Conservation (phyloP, 805 yeast species). For the Yarrowia bubula region DNA sequence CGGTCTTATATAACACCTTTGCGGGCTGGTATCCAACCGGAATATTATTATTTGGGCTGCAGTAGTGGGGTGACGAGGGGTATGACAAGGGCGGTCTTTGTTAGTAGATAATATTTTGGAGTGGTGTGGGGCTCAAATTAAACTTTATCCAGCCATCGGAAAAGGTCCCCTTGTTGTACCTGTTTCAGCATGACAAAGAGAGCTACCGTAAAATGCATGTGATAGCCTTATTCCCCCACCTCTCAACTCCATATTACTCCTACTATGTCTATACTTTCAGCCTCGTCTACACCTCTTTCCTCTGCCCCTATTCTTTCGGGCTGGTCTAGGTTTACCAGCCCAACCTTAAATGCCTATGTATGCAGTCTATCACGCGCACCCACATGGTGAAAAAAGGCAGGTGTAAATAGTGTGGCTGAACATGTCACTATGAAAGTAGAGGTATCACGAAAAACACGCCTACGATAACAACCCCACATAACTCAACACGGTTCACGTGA, state of each 20-base stretch:
- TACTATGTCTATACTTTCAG: background rate
- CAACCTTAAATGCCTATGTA: background rate
- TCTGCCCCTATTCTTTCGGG: background rate
- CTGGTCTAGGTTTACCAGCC: conserved; percentile 15
- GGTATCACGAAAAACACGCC: background rate
- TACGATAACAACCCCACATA: background rate
- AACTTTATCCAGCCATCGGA: background rate
- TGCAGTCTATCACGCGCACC: background rate
- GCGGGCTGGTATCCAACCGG: too few relatives aligned
- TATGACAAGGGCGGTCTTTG: background rate
- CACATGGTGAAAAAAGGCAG: background rate
- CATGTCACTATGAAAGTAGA: too few relatives aligned
- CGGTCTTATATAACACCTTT: too few relatives aligned
- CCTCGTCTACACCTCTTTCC: background rate
- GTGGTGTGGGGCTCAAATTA: background rate
- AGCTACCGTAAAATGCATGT: background rate
- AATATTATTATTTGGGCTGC: background rate
- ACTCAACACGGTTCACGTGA: too few relatives aligned
- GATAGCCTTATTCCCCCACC: background rate
- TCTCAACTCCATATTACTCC: background rate
- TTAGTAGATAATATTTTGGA: background rate
- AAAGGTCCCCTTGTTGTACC: too few relatives aligned
- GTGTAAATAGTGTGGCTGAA: background rate
- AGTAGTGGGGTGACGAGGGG: background rate
- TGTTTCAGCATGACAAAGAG: background rate